Conservation (phyloP, 2,329 filamentous ascomycete genomes). For the Trichothecium roseum region DNA sequence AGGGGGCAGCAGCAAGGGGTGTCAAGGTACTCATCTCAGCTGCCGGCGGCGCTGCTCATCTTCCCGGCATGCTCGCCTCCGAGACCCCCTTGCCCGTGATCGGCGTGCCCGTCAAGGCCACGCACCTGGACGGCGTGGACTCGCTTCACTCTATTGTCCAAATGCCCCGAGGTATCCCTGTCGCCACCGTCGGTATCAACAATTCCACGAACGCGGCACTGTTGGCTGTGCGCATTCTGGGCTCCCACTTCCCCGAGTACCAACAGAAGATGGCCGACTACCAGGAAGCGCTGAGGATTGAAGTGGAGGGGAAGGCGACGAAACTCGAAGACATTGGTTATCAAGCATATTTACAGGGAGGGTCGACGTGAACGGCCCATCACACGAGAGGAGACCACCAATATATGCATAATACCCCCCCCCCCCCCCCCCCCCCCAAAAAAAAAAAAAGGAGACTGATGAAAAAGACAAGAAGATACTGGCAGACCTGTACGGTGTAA, state of each 20-base stretch:
- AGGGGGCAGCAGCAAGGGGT: conserved; percentile 50
- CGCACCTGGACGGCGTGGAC: conserved; percentile 61
- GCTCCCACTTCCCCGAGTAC: conserved; percentile 45
- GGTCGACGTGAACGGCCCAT: too few species aligned
- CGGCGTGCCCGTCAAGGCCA: conserved; percentile 67
- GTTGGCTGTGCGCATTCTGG: conserved; percentile 59
- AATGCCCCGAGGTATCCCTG: conserved; percentile 65
- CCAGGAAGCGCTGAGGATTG: conserved; percentile 49
- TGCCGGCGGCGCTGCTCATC: conserved; percentile 62
- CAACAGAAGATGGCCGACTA: conserved; percentile 48
- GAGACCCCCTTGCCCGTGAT: conserved; percentile 66
- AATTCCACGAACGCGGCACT: conserved; percentile 70
- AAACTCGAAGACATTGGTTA: conserved; percentile 46
- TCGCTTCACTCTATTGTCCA: conserved; percentile 65
- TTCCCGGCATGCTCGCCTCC: conserved; percentile 66
- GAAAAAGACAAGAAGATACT: too few species aligned
- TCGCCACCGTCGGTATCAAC: conserved; percentile 69
- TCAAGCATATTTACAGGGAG: conserved; percentile 39
- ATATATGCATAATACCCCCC: too few species aligned
- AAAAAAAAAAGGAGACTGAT: too few species aligned
- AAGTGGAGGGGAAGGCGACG: conserved; percentile 53
- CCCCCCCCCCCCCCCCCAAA: too few species aligned
- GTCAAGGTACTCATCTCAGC: conserved; percentile 68
- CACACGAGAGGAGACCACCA: too few species aligned
- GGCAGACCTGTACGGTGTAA: too few species aligned